phyloP scores from a whole-genome alignment of 805 yeast species.

The Metschnikowia lochheadii region DNA sequence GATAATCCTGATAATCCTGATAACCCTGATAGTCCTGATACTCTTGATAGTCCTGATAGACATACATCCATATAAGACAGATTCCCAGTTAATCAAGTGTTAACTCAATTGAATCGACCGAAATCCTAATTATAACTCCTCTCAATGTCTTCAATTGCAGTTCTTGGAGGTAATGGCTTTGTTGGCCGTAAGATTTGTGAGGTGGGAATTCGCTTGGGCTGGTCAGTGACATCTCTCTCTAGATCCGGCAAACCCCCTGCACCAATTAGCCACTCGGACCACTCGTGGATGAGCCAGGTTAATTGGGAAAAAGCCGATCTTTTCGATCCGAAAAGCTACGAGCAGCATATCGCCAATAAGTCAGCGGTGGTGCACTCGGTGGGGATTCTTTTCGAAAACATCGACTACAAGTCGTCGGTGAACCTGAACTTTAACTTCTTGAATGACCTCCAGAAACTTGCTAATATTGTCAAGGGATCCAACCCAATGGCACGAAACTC shows the following conservation, averaged over 20 bases:
- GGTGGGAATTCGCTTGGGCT: slow-evolving; percentile 58
- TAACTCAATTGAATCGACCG: neutral
- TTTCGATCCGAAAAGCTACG: slow-evolving; percentile 59
- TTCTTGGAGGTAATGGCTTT: slow-evolving; percentile 88
- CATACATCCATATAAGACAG: too few species aligned
- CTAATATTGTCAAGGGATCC: slow-evolving; percentile 40
- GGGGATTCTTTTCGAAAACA: slow-evolving; percentile 71
- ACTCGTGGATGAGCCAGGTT: slow-evolving; percentile 53
- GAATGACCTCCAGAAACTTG: slow-evolving; percentile 28
- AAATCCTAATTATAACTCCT: too few species aligned
- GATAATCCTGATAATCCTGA: too few species aligned
- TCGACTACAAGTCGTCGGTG: slow-evolving; percentile 57
- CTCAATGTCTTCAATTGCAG: slow-evolving; percentile 41
- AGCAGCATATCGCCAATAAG: slow-evolving; percentile 42
- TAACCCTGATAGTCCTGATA: too few species aligned
- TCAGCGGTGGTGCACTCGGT: slow-evolving; percentile 77
- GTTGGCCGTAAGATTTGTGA: slow-evolving; percentile 68
- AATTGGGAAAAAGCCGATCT: slow-evolving; percentile 67
- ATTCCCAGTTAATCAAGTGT: too few species aligned
- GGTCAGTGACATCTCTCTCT: slow-evolving; percentile 64
- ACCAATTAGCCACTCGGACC: slow-evolving; percentile 15
- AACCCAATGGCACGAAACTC: slow-evolving; percentile 58
- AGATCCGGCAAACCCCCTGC: slow-evolving; percentile 55
- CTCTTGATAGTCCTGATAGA: too few species aligned
- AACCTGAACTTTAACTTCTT: slow-evolving; percentile 37